Conservation (phyloP, 805 yeast genomes). For the Yamadazyma philogaea region DNA sequence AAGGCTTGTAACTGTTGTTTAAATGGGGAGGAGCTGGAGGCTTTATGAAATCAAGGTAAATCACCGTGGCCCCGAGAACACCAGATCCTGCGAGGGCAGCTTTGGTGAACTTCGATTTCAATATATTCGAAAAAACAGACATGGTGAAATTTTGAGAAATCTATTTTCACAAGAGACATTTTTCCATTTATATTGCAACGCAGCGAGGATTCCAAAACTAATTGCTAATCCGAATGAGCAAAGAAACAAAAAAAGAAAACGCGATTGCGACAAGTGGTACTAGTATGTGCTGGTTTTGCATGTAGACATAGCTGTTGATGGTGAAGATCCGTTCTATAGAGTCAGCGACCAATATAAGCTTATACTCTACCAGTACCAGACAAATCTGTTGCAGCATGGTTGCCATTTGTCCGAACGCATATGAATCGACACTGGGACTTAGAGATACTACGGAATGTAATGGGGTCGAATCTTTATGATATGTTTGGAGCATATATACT, state of each 20-base stretch:
- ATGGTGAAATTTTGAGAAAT: neutral
- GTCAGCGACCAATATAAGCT: neutral
- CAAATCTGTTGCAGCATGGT: neutral
- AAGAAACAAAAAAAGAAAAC: neutral
- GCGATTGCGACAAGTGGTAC: neutral
- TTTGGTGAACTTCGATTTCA: slow-evolving; percentile 28
- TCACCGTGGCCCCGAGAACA: slow-evolving; percentile 33
- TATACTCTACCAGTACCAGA: neutral
- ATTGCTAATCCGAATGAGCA: slow-evolving; percentile 1
- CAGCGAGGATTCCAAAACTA: neutral
- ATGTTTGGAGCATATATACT: neutral
- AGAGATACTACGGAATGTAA: neutral
- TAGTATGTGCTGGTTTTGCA: neutral
- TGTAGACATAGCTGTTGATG: too few relatives aligned
- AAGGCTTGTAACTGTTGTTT: slow-evolving; percentile 37
- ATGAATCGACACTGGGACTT: neutral
- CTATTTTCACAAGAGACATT: neutral
- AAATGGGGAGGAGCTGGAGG: slow-evolving; percentile 29
- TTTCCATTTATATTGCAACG: neutral
- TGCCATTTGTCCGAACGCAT: neutral
- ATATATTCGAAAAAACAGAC: slow-evolving; percentile 13
- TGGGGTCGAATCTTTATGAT: neutral
- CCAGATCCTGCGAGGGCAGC: slow-evolving; percentile 30
- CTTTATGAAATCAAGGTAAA: slow-evolving; percentile 40
- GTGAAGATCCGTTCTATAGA: neutral